Evolutionary conservation across 495 filamentous ascomycete genomes (phyloP).

Genomic region (Sphaerosporella brunnea): DNA sequence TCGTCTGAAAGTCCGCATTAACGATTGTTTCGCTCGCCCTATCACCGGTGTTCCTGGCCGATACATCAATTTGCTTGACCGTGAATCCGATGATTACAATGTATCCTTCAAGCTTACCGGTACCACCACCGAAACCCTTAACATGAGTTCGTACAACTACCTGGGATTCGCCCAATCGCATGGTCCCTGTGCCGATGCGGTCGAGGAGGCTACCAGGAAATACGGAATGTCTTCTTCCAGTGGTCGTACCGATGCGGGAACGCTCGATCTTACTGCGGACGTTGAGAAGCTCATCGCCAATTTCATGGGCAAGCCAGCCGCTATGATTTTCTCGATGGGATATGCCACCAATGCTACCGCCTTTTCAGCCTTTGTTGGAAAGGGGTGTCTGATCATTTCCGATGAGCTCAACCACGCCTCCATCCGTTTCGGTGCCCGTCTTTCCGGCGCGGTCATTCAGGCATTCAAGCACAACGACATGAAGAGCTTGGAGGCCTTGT

Average conservation of each 20-base stretch:
- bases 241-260: conserved; percentile 67
- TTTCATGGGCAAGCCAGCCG: conserved; percentile 81
- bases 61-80: conserved; percentile 80
- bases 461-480: conserved; percentile 98
- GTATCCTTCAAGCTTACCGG: conserved; percentile 70
- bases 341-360: conserved; percentile 84
- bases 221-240: conserved; percentile 69
- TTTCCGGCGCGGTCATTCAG: conserved; percentile 82
- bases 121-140: conserved; percentile 84
- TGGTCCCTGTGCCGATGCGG: conserved; percentile 85
- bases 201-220: conserved; percentile 66
- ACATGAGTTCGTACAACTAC: conserved; percentile 98
- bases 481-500: conserved; percentile 59
- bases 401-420: conserved; percentile 97
- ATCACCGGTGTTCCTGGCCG: conserved; percentile 85
- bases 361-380: conserved; percentile 78
- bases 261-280: conserved; percentile 69
- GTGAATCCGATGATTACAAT: conserved; percentile 75
- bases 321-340: conserved; percentile 98
- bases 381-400: conserved; percentile 82
- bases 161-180: conserved; percentile 96
- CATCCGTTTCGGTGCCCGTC: conserved; percentile 81
- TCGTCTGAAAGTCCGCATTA: conserved; percentile 78
- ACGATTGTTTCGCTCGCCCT: conserved; percentile 87
- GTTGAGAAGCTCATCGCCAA: conserved; percentile 75